Base-by-base conservation (phyloP, 345 rosid species). In the Syzygium oleosum region DNA sequence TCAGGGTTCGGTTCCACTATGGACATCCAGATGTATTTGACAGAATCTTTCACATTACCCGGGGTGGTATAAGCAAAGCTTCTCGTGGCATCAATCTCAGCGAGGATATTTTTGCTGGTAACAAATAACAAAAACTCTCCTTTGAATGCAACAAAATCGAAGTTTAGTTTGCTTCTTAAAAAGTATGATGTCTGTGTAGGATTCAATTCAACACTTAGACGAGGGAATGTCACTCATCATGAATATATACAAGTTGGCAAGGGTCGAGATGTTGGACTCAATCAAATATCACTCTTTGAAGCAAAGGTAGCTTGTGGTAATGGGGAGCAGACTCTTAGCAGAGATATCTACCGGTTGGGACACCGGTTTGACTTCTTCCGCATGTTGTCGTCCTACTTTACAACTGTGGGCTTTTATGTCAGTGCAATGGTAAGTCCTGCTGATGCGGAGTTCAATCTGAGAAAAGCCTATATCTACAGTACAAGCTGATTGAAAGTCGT, bases 211-310 rank as follows among this genome's bases (percentile, higher is more conserved):
- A 96, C 97, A 55, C 89, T 96, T 86, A 94, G 99, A 90, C 93
- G 95, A 86, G 99, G 99, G 55, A 96, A 98, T 93, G 86, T 98
- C 68, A 98, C 99, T 90, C 99, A 98, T 92, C 99, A 96, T 89
- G 99, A 98, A 94, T 98, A 98, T 88, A 96, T 98, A 87, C 99
- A 98, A 94, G 99, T 98, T 90, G 99, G 99, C 85, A 98, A 98
- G 93, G 99, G 99, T 86, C 94, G 99, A 90, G 99, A 98, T 91
- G 99, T 98, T 59, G 99, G 99, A 85, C 94, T 98, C 87, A 96
- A 96, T 92, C 99, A 98, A 89, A 96, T 98, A 87, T 95, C 99
- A 77, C 96, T 98, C 87, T 98, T 98, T 86, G 99, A 98, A 94
- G 98, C 99, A 68, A 98, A 98, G 91, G 98, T 98, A 31, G 99